Evolutionary conservation across 257 asterid species (phyloP).

Genomic region (Solanum pinnatisectum): DNA sequence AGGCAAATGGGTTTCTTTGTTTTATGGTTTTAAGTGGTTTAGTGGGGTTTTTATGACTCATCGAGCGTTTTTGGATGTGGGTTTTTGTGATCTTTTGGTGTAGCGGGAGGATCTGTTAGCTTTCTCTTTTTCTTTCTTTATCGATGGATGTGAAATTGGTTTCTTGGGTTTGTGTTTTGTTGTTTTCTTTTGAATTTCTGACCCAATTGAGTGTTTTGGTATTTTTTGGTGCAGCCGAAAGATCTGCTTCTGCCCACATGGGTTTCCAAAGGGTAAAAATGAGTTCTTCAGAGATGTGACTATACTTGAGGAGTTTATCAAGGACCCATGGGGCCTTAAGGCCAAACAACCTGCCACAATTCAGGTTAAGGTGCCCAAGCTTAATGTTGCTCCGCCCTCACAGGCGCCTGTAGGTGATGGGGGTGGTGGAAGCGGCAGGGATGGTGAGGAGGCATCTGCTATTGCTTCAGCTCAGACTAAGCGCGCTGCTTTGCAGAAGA

Average conservation of each 20-base stretch:
- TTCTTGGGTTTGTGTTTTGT: background rate
- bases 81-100: background rate
- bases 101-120: background rate
- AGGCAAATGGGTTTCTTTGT: constrained; percentile 1
- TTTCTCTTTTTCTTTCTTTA: background rate
- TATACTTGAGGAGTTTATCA: constrained; percentile 67
- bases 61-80: background rate
- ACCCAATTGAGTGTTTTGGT: constrained; percentile 20
- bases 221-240: constrained; percentile 58
- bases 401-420: background rate
- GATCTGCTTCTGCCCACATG: constrained; percentile 75
- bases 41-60: background rate
- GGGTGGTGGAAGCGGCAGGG: constrained; percentile 15
- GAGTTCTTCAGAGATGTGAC: constrained; percentile 58
- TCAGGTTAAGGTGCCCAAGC: constrained; percentile 87
- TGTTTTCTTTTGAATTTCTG: background rate
- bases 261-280: constrained; percentile 57
- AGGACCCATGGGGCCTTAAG: constrained; percentile 79
- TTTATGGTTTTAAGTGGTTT: constrained; percentile 3
- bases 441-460: constrained; percentile 42
- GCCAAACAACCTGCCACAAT: constrained; percentile 59
- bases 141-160: background rate
- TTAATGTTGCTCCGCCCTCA: constrained; percentile 30
- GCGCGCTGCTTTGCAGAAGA: constrained; percentile 83
- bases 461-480: constrained; percentile 67